Evolutionary conservation across 1,284 basidiomycete genomes (phyloP).

Genomic region (Quambalaria eucalypti): DNA sequence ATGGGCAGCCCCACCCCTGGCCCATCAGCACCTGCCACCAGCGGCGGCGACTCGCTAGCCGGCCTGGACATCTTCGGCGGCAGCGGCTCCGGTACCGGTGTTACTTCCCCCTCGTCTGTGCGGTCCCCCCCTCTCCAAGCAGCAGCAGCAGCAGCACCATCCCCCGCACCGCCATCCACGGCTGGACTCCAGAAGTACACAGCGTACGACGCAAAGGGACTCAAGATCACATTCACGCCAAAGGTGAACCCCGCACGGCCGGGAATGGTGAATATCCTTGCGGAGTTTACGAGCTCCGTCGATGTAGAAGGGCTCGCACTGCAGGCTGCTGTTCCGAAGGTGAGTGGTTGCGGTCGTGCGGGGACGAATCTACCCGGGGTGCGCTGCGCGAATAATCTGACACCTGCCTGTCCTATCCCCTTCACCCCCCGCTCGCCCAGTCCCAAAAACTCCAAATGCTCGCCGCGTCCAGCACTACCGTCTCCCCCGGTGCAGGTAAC

Average conservation of each 20-base stretch:
- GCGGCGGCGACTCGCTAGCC: conserved; percentile 7
- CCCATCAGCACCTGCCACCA: conserved; percentile 3
- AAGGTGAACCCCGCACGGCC: conserved; percentile 67
- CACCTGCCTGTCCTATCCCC: neutral
- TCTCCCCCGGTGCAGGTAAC: conserved; percentile 59
- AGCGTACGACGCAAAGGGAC: conserved; percentile 82
- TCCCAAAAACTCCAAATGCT: conserved; percentile 97
- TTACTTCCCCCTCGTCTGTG: conserved; percentile 6
- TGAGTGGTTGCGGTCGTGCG: conserved; percentile 45
- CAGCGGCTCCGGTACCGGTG: conserved; percentile 5
- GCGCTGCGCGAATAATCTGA: neutral
- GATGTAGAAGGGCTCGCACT: conserved; percentile 61
- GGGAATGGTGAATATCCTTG: conserved; percentile 80
- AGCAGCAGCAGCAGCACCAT: conserved; percentile 50
- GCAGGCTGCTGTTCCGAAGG: conserved; percentile 96
- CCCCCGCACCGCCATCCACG: conserved; percentile 47
- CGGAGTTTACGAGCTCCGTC: conserved; percentile 66
- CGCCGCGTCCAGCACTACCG: conserved; percentile 78
- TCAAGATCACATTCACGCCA: conserved; percentile 81
- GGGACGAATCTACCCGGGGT: neutral
- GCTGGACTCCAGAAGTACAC: conserved; percentile 68
- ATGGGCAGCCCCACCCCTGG: neutral
- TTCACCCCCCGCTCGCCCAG: conserved; percentile 50
- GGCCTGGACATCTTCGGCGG: conserved; percentile 43
- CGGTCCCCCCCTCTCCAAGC: conserved; percentile 52